Percentiles rank a stretch among this genome's conserved stretches.
Evolutionary conservation across 257 asterid genomes (phyloP).

Genomic region (Striga asiatica): DNA sequence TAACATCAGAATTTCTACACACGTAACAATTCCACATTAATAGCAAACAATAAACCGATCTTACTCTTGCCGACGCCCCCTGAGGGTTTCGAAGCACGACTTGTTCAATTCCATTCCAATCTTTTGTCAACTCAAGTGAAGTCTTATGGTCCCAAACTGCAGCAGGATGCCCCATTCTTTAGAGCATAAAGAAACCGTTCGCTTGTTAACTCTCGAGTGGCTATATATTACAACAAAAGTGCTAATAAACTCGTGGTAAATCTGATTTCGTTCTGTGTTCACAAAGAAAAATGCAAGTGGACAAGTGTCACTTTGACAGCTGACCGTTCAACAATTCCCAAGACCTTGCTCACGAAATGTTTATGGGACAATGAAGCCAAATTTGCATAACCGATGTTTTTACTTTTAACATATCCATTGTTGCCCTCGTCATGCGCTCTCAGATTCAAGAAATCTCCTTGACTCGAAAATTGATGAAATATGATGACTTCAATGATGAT

Average conservation of each 20-base stretch:
- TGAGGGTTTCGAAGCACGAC: conserved; percentile 66
- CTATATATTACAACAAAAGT: neutral
- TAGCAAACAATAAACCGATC: conserved; percentile 20
- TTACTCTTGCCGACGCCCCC: conserved; percentile 82
- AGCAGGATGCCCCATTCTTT: conserved; percentile 73
- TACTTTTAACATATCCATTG: conserved; percentile 18
- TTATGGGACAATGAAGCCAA: conserved; percentile 25
- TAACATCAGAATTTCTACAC: neutral
- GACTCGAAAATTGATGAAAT: conserved; percentile 14
- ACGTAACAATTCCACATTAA: neutral
- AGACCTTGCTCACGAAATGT: conserved; percentile 15
- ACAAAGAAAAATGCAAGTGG: neutral
- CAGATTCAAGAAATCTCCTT: conserved; percentile 29
- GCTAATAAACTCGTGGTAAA: conserved; percentile 18
- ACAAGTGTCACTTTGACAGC: conserved; percentile 19
- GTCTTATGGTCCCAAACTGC: conserved; percentile 70
- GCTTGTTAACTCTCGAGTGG: conserved; percentile 11
- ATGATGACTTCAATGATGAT: too few relatives aligned
- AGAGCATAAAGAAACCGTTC: neutral
- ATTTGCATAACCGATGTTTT: conserved; percentile 20
- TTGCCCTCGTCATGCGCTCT: conserved; percentile 23
- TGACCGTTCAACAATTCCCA: conserved; percentile 19
- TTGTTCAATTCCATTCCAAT: conserved; percentile 85
- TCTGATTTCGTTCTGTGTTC: conserved; percentile 6
- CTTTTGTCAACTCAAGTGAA: conserved; percentile 60